These are phyloP conservation scores for Picea abies DNA, from an alignment of 83 land plant species.

Conservation along the genomic window DNA sequence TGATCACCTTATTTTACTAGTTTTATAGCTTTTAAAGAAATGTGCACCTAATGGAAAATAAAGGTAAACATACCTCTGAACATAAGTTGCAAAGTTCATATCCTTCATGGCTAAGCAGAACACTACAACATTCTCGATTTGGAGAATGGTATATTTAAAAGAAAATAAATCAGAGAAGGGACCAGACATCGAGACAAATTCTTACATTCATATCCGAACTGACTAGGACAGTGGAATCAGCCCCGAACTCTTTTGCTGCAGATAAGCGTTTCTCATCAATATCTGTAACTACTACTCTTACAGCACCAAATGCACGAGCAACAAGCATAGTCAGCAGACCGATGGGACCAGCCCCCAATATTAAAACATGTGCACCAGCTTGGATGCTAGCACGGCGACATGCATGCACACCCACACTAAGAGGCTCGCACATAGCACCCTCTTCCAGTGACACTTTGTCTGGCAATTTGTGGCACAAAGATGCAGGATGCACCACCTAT, in stretches of 20 bases:
- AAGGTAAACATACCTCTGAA: no score
- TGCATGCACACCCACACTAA: conserved; percentile 51
- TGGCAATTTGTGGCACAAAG: conserved; percentile 45
- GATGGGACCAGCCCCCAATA: conserved; percentile 46
- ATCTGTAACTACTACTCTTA: conserved; percentile 33
- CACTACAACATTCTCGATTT: not conserved
- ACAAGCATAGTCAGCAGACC: conserved; percentile 37
- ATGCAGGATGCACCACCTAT: conserved; percentile 51
- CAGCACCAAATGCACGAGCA: conserved; percentile 43
- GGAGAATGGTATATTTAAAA: not conserved
- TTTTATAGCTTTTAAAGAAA: no score
- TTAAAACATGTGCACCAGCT: conserved; percentile 32
- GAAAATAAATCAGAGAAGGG: not conserved
- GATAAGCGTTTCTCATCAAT: conserved; percentile 35
- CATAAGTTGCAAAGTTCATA: not conserved
- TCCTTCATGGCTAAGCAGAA: not conserved
- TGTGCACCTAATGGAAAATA: no score
- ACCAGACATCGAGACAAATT: not conserved
- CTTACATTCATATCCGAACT: conserved; percentile 23
- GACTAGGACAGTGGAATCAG: conserved; percentile 32
- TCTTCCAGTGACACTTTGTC: conserved; percentile 42
- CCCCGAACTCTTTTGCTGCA: conserved; percentile 32
- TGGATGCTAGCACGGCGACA: conserved; percentile 39
- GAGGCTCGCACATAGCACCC: conserved; percentile 56
- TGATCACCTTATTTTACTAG: no score